These are phyloP conservation scores for Acanthamoeba triangularis DNA, from an alignment of 208 protist species.

Conservation along the genomic window DNA sequence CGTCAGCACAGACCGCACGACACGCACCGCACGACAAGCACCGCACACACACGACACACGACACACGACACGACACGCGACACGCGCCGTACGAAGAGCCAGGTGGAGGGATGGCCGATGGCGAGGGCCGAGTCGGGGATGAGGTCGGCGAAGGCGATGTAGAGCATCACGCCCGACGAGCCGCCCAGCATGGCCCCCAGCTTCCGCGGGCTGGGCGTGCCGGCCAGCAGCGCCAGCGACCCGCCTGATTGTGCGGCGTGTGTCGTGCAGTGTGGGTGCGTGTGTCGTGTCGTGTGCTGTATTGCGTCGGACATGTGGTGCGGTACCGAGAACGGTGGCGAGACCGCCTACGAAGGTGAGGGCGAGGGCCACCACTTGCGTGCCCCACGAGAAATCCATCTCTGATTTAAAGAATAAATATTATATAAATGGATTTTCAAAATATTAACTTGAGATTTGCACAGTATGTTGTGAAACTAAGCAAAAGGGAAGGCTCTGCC, in stretches of 20 bases:
- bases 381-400: background rate
- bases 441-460: too few relatives aligned
- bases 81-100: slow-evolving; percentile 45
- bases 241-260: slow-evolving; percentile 35
- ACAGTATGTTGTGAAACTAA: too few relatives aligned
- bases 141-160: slow-evolving; percentile 86
- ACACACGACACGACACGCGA: background rate
- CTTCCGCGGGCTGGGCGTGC: slow-evolving; percentile 57
- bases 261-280: background rate
- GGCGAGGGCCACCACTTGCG: slow-evolving; percentile 50
- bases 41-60: background rate
- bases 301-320: too few relatives aligned
- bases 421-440: too few relatives aligned
- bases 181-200: slow-evolving; percentile 85
- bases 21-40: background rate
- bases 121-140: slow-evolving; percentile 77
- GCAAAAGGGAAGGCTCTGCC: too few relatives aligned
- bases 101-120: slow-evolving; percentile 76
- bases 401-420: too few relatives aligned
- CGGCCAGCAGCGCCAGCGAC: slow-evolving; percentile 75
- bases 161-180: slow-evolving; percentile 86
- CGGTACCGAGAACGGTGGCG: slow-evolving; percentile 80
- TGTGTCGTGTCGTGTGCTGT: background rate
- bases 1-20: too few relatives aligned
- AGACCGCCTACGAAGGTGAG: slow-evolving; percentile 78